Evolutionary conservation across 768 basidiomycete species (phyloP), one percentile per base, ranked within the genome.

Genomic region (Suillus subaureus): DNA sequence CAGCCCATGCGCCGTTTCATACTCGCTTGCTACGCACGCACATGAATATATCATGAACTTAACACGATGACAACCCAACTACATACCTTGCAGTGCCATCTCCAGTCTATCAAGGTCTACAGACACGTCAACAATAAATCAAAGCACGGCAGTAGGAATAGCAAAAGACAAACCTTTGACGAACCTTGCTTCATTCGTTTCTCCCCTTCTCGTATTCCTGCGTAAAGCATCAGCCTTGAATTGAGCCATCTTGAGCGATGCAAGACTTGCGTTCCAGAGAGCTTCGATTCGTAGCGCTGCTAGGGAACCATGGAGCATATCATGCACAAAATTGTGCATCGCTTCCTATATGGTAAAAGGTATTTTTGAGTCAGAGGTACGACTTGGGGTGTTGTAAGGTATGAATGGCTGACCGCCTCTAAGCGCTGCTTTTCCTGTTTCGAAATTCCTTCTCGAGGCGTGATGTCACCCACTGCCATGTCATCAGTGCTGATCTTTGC

Each of bases 261-360:
- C 6, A 42, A 2, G n/a, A 76, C 79, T 18, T 66, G 88, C 93
- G 78, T 87, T 78, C 92, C 92, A 97, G 0, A 96, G 76, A 0
- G 84, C 78, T 67, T 86, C 77, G 26, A 96, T 93, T 39, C 83
- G 84, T 62, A 87, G 80, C 6, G 91, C 90, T 0, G 89, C 87
- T 18, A 88, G 84, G 65, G 84, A 87, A 45, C 85, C 78, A 67
- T 93, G 92, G n/a, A 98, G 77, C 93, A 98, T 96, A 63, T 91
- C 92, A 62, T 92, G 83, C 4, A 92, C 83, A 73, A 98, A 95
- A 66, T 93, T 93, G 61, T 90, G 85, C 90, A 98, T 98, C 3
- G 96, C 96, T 72, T 90, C 90, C 88, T 94, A 75, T 6, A 63
- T 8, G 12, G 61, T 47, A 6, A 21, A 18, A 43, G 18, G 2